Conservation (phyloP, 805 yeast genomes). For the Kuraishia borneana region DNA sequence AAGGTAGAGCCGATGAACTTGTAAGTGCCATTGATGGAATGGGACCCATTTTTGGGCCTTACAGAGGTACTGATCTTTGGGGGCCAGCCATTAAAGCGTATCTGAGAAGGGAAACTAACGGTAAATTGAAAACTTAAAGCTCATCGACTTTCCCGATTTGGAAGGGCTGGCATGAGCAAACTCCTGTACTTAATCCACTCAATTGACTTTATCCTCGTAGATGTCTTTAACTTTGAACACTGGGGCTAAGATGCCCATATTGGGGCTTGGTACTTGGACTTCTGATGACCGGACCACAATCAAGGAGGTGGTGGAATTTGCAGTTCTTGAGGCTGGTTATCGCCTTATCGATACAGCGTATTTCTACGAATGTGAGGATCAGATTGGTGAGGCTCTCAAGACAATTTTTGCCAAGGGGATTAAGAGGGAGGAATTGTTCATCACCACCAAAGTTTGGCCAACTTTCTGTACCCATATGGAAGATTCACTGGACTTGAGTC, state of each 20-base stretch:
- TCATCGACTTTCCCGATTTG: no score
- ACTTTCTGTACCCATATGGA: conserved; percentile 27
- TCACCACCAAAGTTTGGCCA: conserved; percentile 68
- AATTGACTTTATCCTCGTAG: no score
- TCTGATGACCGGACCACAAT: conserved; percentile 3
- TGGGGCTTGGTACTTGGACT: conserved; percentile 15
- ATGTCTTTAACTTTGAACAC: conserved; percentile 3
- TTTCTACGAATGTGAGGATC: conserved; percentile 25
- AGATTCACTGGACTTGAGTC: conserved; percentile 27
- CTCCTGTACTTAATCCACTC: no score
- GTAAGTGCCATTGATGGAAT: conserved; percentile 54
- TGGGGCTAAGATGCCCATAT: conserved; percentile 9
- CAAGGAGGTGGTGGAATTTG: conserved; percentile 5
- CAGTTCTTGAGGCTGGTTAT: conserved; percentile 25
- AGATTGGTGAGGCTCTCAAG: conserved; percentile 28
- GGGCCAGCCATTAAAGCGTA: conserved; percentile 48
- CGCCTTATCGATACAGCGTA: conserved; percentile 31
- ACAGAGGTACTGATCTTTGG: conserved; percentile 59
- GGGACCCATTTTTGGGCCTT: conserved; percentile 44
- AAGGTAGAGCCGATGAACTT: conserved; percentile 32
- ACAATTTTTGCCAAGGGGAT: conserved; percentile 9
- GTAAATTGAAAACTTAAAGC: conserved; percentile 8
- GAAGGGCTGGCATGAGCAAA: no score
- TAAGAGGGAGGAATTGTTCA: conserved; percentile 44
- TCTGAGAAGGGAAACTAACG: conserved; percentile 25